Conservation (phyloP, 1,139 yeast species). For the Hanseniaspora uvarum region DNA sequence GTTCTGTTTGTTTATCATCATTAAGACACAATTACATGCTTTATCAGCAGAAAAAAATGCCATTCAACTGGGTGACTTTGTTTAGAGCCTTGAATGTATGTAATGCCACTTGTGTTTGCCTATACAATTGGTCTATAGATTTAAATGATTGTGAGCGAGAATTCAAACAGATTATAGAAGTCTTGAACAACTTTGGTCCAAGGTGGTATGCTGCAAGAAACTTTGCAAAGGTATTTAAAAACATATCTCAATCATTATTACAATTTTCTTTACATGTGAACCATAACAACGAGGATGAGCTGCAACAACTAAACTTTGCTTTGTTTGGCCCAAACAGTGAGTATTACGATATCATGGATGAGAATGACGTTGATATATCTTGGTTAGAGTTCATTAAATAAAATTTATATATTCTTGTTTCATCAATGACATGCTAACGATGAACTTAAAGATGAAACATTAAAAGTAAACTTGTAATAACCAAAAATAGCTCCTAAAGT, state of each 20-base stretch:
- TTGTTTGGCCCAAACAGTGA: constrained; percentile 38
- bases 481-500: constrained; percentile 62
- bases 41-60: constrained; percentile 37
- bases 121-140: constrained; percentile 40
- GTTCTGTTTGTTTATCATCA: constrained; percentile 36
- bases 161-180: constrained; percentile 38
- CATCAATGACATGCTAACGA: constrained; percentile 16
- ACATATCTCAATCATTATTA: constrained; percentile 35
- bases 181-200: constrained; percentile 38
- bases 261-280: constrained; percentile 36
- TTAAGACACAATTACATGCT: constrained; percentile 37
- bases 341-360: constrained; percentile 38
- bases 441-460: background rate
- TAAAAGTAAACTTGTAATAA: constrained; percentile 33
- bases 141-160: constrained; percentile 38
- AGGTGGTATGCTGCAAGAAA: constrained; percentile 40
- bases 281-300: constrained; percentile 29
- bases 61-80: constrained; percentile 42
- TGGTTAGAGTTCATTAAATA: constrained; percentile 28
- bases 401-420: background rate
- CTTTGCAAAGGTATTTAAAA: constrained; percentile 38
- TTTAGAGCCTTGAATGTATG: constrained; percentile 39
- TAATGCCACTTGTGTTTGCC: constrained; percentile 38
- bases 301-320: constrained; percentile 36
- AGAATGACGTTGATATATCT: constrained; percentile 36